Evolutionary conservation across 805 yeast species (phyloP), one percentile per base, ranked within the genome.

Genomic region (Candida maltosa): DNA sequence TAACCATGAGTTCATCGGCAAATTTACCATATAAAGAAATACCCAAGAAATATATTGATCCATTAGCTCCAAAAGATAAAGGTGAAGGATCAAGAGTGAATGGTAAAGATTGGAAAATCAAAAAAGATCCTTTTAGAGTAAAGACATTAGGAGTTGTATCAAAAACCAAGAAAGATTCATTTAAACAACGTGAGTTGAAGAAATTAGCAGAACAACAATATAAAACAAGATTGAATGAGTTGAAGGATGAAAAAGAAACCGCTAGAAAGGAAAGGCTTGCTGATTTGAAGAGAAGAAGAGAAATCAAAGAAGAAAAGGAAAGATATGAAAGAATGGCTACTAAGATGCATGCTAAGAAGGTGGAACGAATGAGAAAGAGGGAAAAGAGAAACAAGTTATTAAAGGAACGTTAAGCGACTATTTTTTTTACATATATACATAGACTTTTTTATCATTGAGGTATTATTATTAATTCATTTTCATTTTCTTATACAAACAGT

Each of bases 301-400:
- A 80, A 48, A 76, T 78, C 58, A 83, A 83, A 69, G 96, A 75
- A 39, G 98, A 91, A 60, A 78, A 78, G 60, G 97, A 91, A 57
- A 76, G 98, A 50, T 86, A 80, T 54, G 95, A 84, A 52, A 70
- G 70, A 53, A 57, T 91, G 55, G 93, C 95, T 9, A 73, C 76
- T 38, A 87, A 83, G 62, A 86, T 91, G 95, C 91, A 87, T 56
- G 83, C 83, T 28, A 89, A 88, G 80, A 84, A 79, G 69, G 85
- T 88, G 26, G 97, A 88, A 45, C 77, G 98, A 62, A 58, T 91
- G 65, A 81, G 84, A 65, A 81, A 83, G 69, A 80, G 83, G 55
- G 98, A 91, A 57, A 91, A 91, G 83, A 81, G 97, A 65, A 91
- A 89, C 68, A 91, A 91, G 66, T 69, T 88, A 52, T 78, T 89